Evolutionary conservation across 306 rosid genomes (phyloP).

Genomic region (Glycine latifolia): DNA sequence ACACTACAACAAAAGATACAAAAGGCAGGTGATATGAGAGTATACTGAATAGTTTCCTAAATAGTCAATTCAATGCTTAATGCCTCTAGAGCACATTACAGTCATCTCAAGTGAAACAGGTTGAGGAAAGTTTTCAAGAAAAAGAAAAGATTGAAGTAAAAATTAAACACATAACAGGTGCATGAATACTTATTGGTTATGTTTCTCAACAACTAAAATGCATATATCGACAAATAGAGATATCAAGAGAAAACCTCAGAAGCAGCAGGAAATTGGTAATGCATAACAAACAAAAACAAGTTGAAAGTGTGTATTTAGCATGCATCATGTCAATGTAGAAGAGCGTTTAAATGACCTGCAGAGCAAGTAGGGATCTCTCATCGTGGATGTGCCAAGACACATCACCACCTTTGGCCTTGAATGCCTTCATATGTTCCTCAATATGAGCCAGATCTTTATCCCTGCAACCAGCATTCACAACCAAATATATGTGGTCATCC

Average conservation of each 20-base stretch:
- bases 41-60: neutral
- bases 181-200: constrained; percentile 10
- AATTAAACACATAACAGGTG: neutral
- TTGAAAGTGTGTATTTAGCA: constrained; percentile 36
- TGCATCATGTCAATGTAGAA: constrained; percentile 14
- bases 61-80: neutral
- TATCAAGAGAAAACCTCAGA: constrained; percentile 14
- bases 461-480: constrained; percentile 95
- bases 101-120: constrained; percentile 32
- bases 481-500: constrained; percentile 83
- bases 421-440: constrained; percentile 91
- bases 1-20: constrained; percentile 15
- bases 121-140: neutral
- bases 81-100: constrained; percentile 22
- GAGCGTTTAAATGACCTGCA: constrained; percentile 65
- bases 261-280: constrained; percentile 36
- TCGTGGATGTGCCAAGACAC: constrained; percentile 97
- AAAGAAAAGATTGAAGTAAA: neutral
- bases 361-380: constrained; percentile 93
- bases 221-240: constrained; percentile 13
- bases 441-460: constrained; percentile 96
- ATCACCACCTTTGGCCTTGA: constrained; percentile 97
- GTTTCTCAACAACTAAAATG: constrained; percentile 29
- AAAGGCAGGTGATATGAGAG: neutral
- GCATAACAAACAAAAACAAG: constrained; percentile 7